Base-by-base conservation (phyloP, 768 basidiomycete species). In the Trametes cingulata region DNA sequence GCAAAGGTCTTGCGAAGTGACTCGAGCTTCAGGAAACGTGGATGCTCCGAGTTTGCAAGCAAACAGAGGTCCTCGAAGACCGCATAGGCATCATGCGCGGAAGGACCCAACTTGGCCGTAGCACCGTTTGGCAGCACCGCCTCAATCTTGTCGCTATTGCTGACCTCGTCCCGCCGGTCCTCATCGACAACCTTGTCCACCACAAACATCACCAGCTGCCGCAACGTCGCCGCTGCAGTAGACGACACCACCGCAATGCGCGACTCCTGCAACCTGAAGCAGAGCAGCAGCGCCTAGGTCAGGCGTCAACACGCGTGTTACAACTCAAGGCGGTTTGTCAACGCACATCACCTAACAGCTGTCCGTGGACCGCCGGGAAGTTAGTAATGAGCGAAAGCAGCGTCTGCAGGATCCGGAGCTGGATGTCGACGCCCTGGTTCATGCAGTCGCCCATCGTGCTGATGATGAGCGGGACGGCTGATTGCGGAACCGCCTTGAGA, bases 151-250 rank as follows among this genome's bases (percentile, higher is more conserved):
- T 72, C 65, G 25, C 42, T 54, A 6, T 71, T 27, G 27, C 74
- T 70, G 19, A 75, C 73, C 70, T 65, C 62, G 20, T 79, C 81
- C 15, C 72, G 72, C 5, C 77, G 75, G 70, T 94, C 91, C 69
- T 95, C 92, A 17, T 84, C 80, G 1, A 87, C 84, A 73, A 98
- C 91, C 70, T 96, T 95, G 75, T 99, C 97, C 43, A 98, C 91
- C 17, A 98, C 88, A 65, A 98, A 92, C 95, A 99, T 98, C 45
- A 98, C 93, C 1, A 98, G 81, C 71, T 98, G 96, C 2, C 95
- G 88, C 4, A 98, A 82, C 0, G 95, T 98, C 0, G 97, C 97
- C 2, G 95, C 95, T 1, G 96, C 96, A 3, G 97, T 98, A 0
- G 93, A 95, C 2, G 95, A 96, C 7, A 99, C 96, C 24, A 98